Evolutionary conservation across 441 rosid species (phyloP).

Genomic region (Codiaeum variegatum): DNA sequence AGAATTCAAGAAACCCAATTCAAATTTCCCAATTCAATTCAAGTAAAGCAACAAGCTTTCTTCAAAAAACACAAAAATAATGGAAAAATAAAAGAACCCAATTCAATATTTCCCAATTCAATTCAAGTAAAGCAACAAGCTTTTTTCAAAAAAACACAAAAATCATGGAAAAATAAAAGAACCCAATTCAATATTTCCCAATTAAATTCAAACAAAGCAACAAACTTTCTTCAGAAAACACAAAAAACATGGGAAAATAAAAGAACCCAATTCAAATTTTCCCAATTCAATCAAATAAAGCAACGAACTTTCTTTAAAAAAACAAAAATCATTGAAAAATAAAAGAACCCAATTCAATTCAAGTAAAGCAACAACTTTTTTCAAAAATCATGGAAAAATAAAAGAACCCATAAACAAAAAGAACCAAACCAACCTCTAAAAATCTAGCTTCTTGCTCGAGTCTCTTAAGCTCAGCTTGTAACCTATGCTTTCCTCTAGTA

Average conservation of each 20-base stretch:
- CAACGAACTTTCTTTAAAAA: neutral
- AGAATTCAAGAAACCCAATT: no score
- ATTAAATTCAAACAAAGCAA: no score
- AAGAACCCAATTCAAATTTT: no score
- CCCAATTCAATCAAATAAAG: slow-evolving; percentile 3
- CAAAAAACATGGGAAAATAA: no score
- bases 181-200: no score
- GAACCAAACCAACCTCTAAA: slow-evolving; percentile 57
- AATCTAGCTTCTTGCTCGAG: slow-evolving; percentile 87
- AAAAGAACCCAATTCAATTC: neutral
- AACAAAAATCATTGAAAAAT: neutral
- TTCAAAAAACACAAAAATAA: no score
- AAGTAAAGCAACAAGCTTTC: no score
- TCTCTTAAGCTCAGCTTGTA: slow-evolving; percentile 82
- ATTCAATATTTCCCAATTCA: slow-evolving; percentile 4
- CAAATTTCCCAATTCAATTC: no score
- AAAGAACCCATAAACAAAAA: neutral
- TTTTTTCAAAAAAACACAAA: no score
- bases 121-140: slow-evolving; percentile 9
- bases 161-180: neutral
- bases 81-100: no score
- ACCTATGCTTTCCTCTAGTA: slow-evolving; percentile 81
- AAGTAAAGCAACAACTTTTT: slow-evolving; percentile 10
- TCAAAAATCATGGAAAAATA: neutral
- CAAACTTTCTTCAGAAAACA: no score